phyloP scores from a whole-genome alignment of 768 basidiomycete genomes.

The Krasilnikovozyma curviuscula region DNA sequence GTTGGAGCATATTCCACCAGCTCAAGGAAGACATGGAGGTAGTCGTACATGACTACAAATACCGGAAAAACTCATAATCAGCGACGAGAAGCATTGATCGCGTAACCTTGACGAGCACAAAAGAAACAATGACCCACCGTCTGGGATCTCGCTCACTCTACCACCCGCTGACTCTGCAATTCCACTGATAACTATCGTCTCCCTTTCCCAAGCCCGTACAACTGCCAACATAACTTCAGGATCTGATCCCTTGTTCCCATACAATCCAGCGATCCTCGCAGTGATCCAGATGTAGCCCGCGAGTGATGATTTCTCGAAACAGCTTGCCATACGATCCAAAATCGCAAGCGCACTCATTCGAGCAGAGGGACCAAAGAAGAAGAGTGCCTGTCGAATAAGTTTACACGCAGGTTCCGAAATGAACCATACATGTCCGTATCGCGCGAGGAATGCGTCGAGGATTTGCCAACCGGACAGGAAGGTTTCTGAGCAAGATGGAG shows the following conservation, averaged over 20 bases:
- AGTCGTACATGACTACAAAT: slow-evolving; percentile 73
- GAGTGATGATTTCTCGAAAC: slow-evolving; percentile 61
- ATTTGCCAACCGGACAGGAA: slow-evolving; percentile 58
- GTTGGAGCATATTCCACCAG: slow-evolving; percentile 50
- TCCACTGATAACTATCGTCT: slow-evolving; percentile 43
- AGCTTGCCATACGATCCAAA: slow-evolving; percentile 50
- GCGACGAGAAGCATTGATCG: not conserved
- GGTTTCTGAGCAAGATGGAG: slow-evolving; percentile 57
- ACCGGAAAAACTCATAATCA: too few relatives aligned
- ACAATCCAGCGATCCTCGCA: slow-evolving; percentile 62
- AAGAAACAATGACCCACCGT: slow-evolving; percentile 41
- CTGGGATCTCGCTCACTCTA: slow-evolving; percentile 52
- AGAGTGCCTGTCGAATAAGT: slow-evolving; percentile 62
- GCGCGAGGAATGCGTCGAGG: slow-evolving; percentile 58
- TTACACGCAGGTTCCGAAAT: slow-evolving; percentile 68
- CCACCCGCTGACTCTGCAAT: slow-evolving; percentile 41
- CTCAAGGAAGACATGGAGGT: slow-evolving; percentile 56
- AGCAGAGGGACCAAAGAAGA: slow-evolving; percentile 52
- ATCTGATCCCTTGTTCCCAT: slow-evolving; percentile 41
- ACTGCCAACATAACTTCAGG: slow-evolving; percentile 38
- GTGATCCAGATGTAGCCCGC: slow-evolving; percentile 87
- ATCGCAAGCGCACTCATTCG: slow-evolving; percentile 51
- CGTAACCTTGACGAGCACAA: too few relatives aligned
- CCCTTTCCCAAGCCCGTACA: slow-evolving; percentile 44
- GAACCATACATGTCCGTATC: slow-evolving; percentile 54